Conservation (phyloP, 768 basidiomycete species). For the Xerocomus spinulosus region DNA sequence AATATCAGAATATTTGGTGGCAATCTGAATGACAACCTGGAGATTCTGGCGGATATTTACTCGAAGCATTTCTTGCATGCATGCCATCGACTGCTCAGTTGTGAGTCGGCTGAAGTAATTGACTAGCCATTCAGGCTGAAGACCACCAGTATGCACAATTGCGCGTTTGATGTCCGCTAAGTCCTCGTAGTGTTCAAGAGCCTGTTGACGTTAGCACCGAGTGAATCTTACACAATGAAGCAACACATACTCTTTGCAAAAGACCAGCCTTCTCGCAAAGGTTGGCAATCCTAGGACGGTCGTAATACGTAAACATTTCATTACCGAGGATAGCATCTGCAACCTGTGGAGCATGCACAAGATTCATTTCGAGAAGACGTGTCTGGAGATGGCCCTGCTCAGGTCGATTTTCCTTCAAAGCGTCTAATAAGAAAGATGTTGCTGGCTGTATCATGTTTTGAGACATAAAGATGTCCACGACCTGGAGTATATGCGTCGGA, state of each 20-base stretch:
- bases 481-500: slow-evolving; percentile 37
- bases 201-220: slow-evolving; percentile 45
- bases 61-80: slow-evolving; percentile 94
- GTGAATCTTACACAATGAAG: not conserved
- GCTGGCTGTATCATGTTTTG: slow-evolving; percentile 99
- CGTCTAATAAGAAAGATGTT: slow-evolving; percentile 95
- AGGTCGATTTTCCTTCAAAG: slow-evolving; percentile 96
- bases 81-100: slow-evolving; percentile 94
- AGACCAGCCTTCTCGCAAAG: slow-evolving; percentile 98
- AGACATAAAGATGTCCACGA: slow-evolving; percentile 99
- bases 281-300: slow-evolving; percentile 94
- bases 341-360: slow-evolving; percentile 95
- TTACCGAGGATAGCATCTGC: slow-evolving; percentile 98
- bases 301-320: slow-evolving; percentile 97
- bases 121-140: slow-evolving; percentile 94
- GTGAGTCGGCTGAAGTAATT: slow-evolving; percentile 96
- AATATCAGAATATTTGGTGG: slow-evolving; percentile 98
- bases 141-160: slow-evolving; percentile 83
- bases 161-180: slow-evolving; percentile 98
- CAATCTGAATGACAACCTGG: slow-evolving; percentile 93
- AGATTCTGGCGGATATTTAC: slow-evolving; percentile 98
- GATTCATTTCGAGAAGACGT: slow-evolving; percentile 95
- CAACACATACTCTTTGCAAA: slow-evolving; percentile 70
- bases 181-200: slow-evolving; percentile 97
- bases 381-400: slow-evolving; percentile 97